Evolutionary conservation across 257 asterid genomes (phyloP), one percentile per base, ranked within the genome.

Genomic region (Cinchona pubescens): DNA sequence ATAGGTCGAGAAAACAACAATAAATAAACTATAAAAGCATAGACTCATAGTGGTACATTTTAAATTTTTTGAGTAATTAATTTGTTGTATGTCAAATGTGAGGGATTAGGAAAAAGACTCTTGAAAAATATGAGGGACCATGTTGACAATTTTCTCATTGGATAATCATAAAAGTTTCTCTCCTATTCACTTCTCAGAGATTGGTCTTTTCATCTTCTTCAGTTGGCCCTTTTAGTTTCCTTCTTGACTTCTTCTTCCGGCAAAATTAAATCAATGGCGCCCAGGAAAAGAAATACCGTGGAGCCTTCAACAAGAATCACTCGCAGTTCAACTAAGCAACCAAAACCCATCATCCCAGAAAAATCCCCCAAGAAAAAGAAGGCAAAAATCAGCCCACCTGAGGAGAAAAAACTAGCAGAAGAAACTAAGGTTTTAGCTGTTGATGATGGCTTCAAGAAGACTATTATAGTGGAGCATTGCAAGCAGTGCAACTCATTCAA

Each of bases 401-500:
- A 61, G 56, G 25, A 46, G 65, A 60, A 15, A 70, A 67, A 62
- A 0, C 62, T 71, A 30, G 42, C 34, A 13, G 76, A 46, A 58
- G 48, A 53, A 45, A n/a, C 79, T 1, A 75, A 58, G 69, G 72
- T 40, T 16, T n/a, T n/a, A n/a, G 72, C 45, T 48, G 68, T 62
- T 38, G 53, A 2, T 23, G 84, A 35, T n/a, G 81, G 37, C 37
- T 42, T 23, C 12, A 42, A 77, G 29, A 92, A 87, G 75, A 82
- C 81, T 0, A 76, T 91, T 53, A 70, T 87, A 6, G 82, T 93
- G 45, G 97, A 93, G 85, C 91, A 88, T 74, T 90, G 98, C 83
- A 91, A 82, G 38, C 92, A 91, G 82, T 90, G 97, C 81, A 86
- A 1, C 35, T 18, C 81, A 25, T 91, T 91, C 82, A 90, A 87